phyloP scores from a whole-genome alignment of 495 filamentous ascomycete species.

The Zalerion maritima region DNA sequence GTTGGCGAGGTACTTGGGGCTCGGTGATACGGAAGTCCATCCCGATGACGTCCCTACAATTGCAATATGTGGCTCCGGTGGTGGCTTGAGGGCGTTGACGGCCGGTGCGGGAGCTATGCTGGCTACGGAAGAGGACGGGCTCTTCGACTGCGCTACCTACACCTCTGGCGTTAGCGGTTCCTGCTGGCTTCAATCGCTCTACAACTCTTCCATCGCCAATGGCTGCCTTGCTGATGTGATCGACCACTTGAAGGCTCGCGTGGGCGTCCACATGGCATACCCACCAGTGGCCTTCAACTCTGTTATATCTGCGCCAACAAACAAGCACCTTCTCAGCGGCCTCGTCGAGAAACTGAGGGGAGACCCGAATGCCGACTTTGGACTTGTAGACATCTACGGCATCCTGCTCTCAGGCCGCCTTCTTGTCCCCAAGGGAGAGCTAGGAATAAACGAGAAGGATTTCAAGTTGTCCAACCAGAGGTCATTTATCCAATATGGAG shows the following conservation, averaged over 20 bases:
- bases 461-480: constrained; percentile 81
- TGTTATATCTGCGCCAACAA: constrained; percentile 69
- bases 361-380: constrained; percentile 66
- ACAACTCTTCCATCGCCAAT: constrained; percentile 65
- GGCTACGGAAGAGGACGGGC: constrained; percentile 63
- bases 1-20: constrained; percentile 63
- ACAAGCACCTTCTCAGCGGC: constrained; percentile 79
- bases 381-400: constrained; percentile 85
- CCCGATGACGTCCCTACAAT: constrained; percentile 86
- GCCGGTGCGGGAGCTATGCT: constrained; percentile 76
- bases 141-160: constrained; percentile 90
- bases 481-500: constrained; percentile 53
- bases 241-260: constrained; percentile 69
- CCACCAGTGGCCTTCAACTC: constrained; percentile 68
- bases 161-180: constrained; percentile 89
- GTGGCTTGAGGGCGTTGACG: constrained; percentile 76
- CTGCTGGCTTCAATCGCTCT: constrained; percentile 88
- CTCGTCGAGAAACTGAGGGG: constrained; percentile 81
- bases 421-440: constrained; percentile 70
- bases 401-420: constrained; percentile 69
- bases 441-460: constrained; percentile 57
- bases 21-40: constrained; percentile 68
- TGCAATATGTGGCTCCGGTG: constrained; percentile 85
- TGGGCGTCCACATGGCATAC: constrained; percentile 81
- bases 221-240: constrained; percentile 51